These are phyloP conservation scores for Cyberlindnera maritima DNA, from an alignment of 805 yeast species.

Conservation along the genomic window DNA sequence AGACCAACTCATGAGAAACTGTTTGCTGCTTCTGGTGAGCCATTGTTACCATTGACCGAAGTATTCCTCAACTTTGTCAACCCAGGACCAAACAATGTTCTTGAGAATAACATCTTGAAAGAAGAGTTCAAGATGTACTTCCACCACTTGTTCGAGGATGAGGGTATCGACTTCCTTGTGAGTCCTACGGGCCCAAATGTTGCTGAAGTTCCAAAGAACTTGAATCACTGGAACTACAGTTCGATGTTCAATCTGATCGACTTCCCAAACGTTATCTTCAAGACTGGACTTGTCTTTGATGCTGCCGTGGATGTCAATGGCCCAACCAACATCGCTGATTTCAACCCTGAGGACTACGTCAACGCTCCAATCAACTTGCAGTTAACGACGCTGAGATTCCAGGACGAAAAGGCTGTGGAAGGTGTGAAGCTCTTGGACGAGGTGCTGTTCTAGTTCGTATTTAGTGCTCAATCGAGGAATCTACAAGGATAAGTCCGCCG, in stretches of 20 bases:
- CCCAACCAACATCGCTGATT: constrained; percentile 20
- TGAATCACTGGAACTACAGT: constrained; percentile 79
- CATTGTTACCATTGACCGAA: constrained; percentile 60
- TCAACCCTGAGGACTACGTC: constrained; percentile 28
- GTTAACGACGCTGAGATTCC: constrained; percentile 46
- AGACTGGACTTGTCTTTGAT: constrained; percentile 62
- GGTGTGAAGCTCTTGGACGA: constrained; percentile 41
- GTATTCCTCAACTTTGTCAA: constrained; percentile 56
- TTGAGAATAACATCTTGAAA: constrained; percentile 54
- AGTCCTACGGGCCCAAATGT: constrained; percentile 68
- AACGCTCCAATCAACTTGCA: constrained; percentile 52
- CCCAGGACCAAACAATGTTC: constrained; percentile 56
- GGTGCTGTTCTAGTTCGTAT: constrained; percentile 19
- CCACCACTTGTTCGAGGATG: constrained; percentile 48
- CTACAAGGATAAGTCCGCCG: too few species aligned
- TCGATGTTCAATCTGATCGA: constrained; percentile 70
- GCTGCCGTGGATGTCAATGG: constrained; percentile 50
- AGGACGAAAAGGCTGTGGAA: constrained; percentile 48
- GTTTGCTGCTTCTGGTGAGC: constrained; percentile 66
- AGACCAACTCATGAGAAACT: constrained; percentile 54
- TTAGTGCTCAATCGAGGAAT: too few species aligned
- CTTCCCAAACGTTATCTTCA: constrained; percentile 64
- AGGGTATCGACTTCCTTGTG: constrained; percentile 62
- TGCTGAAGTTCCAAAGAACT: constrained; percentile 62
- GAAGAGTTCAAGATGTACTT: constrained; percentile 59